Base-by-base conservation (phyloP, 345 rosid genomes). In the Aegle marmelos region DNA sequence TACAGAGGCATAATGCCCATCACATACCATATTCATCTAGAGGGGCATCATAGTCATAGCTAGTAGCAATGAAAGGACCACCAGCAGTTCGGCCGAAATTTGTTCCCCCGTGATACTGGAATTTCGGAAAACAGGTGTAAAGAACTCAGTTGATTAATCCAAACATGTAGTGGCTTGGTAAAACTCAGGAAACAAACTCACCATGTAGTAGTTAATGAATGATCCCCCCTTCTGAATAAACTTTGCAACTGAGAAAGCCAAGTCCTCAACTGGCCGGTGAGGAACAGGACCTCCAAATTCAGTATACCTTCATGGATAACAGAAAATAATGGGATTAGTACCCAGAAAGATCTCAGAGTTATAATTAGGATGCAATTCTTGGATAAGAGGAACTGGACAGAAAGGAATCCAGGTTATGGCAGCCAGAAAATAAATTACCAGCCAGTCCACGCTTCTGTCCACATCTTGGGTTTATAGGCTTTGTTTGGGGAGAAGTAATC, bases 401-500 rank as follows among this genome's bases (percentile, higher is more conserved):
- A 78, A 69, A 59, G n/a, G n/a, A 17, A 27, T 56, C 57, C 14
- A 19, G 33, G 34, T 34, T n/a, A 54, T 33, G 48, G 61, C 19
- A 64, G 28, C 11, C 64, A 73, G 66, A 50, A 64, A n/a, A 58
- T 48, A 59, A 69, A 45, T 88, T 89, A 96, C 99, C 99, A 96
- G 82, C 97, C 98, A 53, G 97, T 94, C 99, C 99, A 96, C 73
- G 98, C 98, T 86, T 96, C 98, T 5, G 99, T 96, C 99, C 99
- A 96, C 93, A 96, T 91, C 89, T 96, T 94, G 27, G 99, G 99
- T 79, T 96, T 96, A 85, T 94, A 91, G 50, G 84, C 89, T 84
- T 94, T 96, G 91, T 94, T 96, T 5, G 99, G 98, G 31, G 98
- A 89, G 86, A 94, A 96, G 85, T 96, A 92, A 36, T 96, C 98